Conservation (phyloP, 83 land plant genomes). For the Thuja plicata region DNA sequence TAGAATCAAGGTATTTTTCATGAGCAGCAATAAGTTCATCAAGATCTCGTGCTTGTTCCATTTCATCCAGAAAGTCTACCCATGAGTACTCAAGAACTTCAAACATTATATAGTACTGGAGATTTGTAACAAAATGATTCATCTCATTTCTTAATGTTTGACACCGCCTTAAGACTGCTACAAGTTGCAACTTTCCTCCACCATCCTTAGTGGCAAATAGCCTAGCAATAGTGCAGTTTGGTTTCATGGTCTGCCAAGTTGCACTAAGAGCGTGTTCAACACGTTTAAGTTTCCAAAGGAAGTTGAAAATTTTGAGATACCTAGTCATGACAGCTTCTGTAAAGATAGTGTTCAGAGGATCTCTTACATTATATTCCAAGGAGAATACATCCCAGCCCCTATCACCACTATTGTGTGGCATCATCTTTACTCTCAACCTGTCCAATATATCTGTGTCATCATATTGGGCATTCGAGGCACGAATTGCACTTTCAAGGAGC, state of each 20-base stretch:
- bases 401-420: constrained; percentile 93
- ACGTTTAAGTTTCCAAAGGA: constrained; percentile 96
- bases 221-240: constrained; percentile 78
- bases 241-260: constrained; percentile 98
- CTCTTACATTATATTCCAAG: constrained; percentile 85
- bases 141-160: constrained; percentile 97
- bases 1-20: constrained; percentile 91
- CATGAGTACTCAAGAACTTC: constrained; percentile 98
- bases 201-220: constrained; percentile 54
- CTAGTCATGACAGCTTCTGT: constrained; percentile 91
- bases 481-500: constrained; percentile 86
- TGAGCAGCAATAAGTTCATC: constrained; percentile 96
- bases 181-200: constrained; percentile 64
- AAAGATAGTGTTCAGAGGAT: constrained; percentile 90
- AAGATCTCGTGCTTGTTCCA: constrained; percentile 91
- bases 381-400: constrained; percentile 99
- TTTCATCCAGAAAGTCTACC: constrained; percentile 87
- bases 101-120: constrained; percentile 99
- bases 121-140: constrained; percentile 97
- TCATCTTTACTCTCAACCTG: constrained; percentile 90
- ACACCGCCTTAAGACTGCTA: constrained; percentile 72
- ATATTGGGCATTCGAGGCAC: constrained; percentile 98
- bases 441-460: constrained; percentile 93
- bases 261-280: constrained; percentile 98
- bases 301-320: constrained; percentile 93